These are phyloP conservation scores for Trichophyton rubrum DNA, from an alignment of 2,329 filamentous ascomycete genomes.

Conservation along the genomic window DNA sequence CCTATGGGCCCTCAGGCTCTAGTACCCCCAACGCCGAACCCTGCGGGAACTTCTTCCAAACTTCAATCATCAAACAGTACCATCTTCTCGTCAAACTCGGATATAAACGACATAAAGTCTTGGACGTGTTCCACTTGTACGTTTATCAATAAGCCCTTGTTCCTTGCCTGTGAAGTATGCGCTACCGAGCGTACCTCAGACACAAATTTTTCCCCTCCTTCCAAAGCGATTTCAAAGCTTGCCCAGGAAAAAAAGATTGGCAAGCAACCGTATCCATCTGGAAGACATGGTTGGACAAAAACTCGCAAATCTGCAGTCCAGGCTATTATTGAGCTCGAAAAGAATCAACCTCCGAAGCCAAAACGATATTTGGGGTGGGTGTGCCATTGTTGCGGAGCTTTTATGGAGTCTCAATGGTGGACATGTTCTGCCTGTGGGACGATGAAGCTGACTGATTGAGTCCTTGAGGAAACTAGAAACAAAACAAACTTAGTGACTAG, in stretches of 20 bases:
- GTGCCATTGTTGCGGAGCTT: constrained; percentile 46
- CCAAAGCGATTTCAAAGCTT: constrained; percentile 1
- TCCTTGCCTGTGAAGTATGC: constrained; percentile 50
- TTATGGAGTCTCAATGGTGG: constrained; percentile 55
- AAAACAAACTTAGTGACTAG: no score
- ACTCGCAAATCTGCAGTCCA: constrained; percentile 26
- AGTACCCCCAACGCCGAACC: constrained; percentile 29
- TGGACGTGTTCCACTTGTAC: constrained; percentile 53
- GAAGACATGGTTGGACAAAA: constrained; percentile 5
- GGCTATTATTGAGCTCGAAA: constrained; percentile 26
- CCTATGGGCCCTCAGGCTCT: constrained; percentile 35
- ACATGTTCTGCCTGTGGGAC: constrained; percentile 48
- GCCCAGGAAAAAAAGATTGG: constrained; percentile 3
- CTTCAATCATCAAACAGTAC: constrained; percentile 6
- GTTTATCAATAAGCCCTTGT: constrained; percentile 47
- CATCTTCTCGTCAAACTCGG: constrained; percentile 14
- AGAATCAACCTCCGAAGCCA: constrained; percentile 32
- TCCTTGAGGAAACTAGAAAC: no score
- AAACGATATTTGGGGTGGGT: constrained; percentile 45
- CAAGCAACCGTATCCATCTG: background rate
- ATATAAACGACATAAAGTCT: constrained; percentile 28
- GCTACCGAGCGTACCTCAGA: constrained; percentile 41
- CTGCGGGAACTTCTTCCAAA: constrained; percentile 17
- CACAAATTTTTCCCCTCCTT: constrained; percentile 9
- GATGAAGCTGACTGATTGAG: constrained; percentile 37